Percentiles rank a stretch among this genome's conserved stretches.
phyloP scores from a whole-genome alignment of 176 grass and related monocot species.

The Cenchrus fungigraminus region DNA sequence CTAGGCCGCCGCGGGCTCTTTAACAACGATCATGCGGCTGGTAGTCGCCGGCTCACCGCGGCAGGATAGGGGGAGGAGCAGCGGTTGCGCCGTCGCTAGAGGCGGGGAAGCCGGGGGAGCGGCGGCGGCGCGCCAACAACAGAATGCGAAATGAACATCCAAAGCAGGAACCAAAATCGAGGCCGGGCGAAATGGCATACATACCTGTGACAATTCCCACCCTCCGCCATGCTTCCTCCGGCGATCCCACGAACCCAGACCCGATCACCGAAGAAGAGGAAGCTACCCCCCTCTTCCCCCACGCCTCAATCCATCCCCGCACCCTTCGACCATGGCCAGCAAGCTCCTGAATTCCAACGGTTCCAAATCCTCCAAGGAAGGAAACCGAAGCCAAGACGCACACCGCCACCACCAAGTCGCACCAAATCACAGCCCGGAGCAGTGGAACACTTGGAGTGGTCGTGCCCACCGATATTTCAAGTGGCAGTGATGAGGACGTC shows the following conservation, averaged over 20 bases:
- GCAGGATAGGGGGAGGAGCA: neutral
- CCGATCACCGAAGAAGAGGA: slow-evolving; percentile 50
- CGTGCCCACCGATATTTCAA: slow-evolving; percentile 25
- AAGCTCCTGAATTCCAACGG: slow-evolving; percentile 5
- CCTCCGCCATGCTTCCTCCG: slow-evolving; percentile 21
- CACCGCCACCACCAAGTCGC: slow-evolving; percentile 29
- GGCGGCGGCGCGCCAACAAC: neutral
- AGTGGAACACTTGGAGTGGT: neutral
- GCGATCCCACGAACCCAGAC: slow-evolving; percentile 15
- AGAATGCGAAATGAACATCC: slow-evolving; percentile 30
- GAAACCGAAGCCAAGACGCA: slow-evolving; percentile 6
- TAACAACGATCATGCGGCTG: slow-evolving; percentile 5
- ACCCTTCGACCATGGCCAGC: slow-evolving; percentile 52
- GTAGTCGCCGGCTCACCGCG: neutral
- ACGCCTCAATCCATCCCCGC: slow-evolving; percentile 64
- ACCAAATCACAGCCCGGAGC: slow-evolving; percentile 23
- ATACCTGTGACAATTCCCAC: slow-evolving; percentile 48
- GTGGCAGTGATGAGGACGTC: slow-evolving; percentile 20
- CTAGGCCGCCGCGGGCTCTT: neutral
- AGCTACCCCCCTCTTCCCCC: slow-evolving; percentile 53
- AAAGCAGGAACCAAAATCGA: neutral
- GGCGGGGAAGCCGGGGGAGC: neutral
- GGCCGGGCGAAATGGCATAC: slow-evolving; percentile 27
- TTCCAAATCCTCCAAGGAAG: slow-evolving; percentile 30
- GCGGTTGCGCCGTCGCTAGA: neutral